Percentiles rank a stretch among this genome's conserved stretches.
Evolutionary conservation across 2,329 filamentous ascomycete genomes (phyloP).

Genomic region (Didymella glomerata): DNA sequence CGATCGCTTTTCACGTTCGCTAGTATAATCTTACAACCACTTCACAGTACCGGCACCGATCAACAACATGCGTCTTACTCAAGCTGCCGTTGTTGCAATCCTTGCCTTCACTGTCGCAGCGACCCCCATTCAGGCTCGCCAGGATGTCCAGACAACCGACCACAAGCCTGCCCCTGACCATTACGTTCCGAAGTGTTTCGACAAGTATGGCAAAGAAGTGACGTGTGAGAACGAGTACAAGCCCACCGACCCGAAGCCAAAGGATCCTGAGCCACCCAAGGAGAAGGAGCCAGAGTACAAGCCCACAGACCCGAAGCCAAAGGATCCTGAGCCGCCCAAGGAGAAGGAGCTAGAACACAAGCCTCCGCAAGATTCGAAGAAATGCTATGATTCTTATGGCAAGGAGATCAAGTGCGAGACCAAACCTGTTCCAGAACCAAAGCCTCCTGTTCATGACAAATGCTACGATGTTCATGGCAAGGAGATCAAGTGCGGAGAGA

Average conservation of each 20-base stretch:
- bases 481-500: slow-evolving; percentile 1
- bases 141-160: slow-evolving; percentile 12
- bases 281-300: not conserved
- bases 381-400: slow-evolving; percentile 2
- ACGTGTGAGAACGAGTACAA: slow-evolving; percentile 3
- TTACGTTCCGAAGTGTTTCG: slow-evolving; percentile 3
- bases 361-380: slow-evolving; percentile 2
- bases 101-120: slow-evolving; percentile 25
- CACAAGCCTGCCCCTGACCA: slow-evolving; percentile 15
- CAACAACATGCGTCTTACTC: slow-evolving; percentile 25
- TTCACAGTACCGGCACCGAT: slow-evolving; percentile 3
- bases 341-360: not conserved
- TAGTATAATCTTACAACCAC: slow-evolving; percentile 11
- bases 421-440: no score
- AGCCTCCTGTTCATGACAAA: no score
- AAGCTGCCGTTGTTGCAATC: slow-evolving; percentile 26
- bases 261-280: not conserved
- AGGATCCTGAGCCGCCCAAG: not conserved
- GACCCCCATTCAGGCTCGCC: slow-evolving; percentile 23
- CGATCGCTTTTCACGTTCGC: slow-evolving; percentile 10
- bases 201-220: slow-evolving; percentile 1
- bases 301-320: not conserved
- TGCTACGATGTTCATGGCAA: not conserved
- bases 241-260: not conserved
- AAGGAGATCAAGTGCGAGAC: slow-evolving; percentile 6